Evolutionary conservation across 2,329 filamentous ascomycete species (phyloP).

Genomic region (Chrysoporthe deuterocubensis): DNA sequence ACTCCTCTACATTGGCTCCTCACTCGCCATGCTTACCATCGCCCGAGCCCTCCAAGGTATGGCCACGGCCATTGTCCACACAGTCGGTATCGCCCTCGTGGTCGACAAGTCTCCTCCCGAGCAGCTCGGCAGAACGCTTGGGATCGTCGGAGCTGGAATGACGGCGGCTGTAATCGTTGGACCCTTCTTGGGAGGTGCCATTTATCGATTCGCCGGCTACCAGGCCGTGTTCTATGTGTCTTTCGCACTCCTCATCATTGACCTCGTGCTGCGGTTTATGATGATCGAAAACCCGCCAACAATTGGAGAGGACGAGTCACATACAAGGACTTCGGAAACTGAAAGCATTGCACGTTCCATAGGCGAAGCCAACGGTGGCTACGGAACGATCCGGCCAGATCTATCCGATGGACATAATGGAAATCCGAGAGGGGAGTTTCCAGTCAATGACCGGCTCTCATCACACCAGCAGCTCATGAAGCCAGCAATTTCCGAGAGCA

Average conservation of each 20-base stretch:
- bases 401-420: not conserved
- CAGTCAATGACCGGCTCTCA: not conserved
- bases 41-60: conserved; percentile 22
- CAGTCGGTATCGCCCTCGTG: conserved; percentile 25
- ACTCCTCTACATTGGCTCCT: conserved; percentile 19
- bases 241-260: conserved; percentile 22
- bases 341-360: not conserved
- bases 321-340: not conserved
- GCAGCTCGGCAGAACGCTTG: conserved; percentile 22
- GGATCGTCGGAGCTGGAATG: conserved; percentile 23
- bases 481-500: not conserved
- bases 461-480: not conserved
- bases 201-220: conserved; percentile 22
- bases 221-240: conserved; percentile 19
- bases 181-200: conserved; percentile 23
- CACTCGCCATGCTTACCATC: conserved; percentile 21
- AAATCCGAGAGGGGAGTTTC: not conserved
- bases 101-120: conserved; percentile 23
- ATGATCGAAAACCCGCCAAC: conserved; percentile 21
- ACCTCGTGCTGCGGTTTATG: conserved; percentile 22
- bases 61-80: conserved; percentile 21
- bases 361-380: not conserved
- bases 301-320: too few relatives aligned
- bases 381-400: conserved; percentile 3
- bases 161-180: conserved; percentile 19